phyloP scores from a whole-genome alignment of 352 stramenopile genomes.

The Aphanomyces cochlioides region DNA sequence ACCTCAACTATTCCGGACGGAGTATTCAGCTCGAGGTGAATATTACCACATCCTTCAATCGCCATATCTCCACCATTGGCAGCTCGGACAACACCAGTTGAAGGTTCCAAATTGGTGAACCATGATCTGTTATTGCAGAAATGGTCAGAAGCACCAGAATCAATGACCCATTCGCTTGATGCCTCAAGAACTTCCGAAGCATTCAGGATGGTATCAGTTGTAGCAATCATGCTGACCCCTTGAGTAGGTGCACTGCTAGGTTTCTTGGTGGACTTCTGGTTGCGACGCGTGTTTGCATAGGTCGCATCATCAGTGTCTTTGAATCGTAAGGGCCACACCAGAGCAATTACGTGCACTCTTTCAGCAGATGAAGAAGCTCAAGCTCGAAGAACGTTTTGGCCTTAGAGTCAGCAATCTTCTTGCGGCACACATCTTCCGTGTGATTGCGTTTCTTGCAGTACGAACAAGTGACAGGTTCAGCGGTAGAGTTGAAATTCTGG shows the following conservation, averaged over 20 bases:
- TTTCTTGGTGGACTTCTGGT: neutral
- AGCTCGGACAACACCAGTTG: neutral
- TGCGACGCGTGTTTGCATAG: neutral
- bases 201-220: neutral
- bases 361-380: too few species aligned
- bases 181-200: too few species aligned
- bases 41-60: conserved; percentile 1
- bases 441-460: conserved; percentile 1
- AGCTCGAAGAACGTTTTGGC: too few species aligned
- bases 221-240: neutral
- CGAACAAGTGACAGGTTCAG: neutral
- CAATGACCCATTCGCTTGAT: neutral
- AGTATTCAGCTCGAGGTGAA: neutral
- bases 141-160: conserved; percentile 6
- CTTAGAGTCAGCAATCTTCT: neutral
- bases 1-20: neutral
- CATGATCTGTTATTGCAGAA: neutral
- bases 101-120: neutral
- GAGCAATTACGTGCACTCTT: too few species aligned
- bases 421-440: neutral
- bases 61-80: neutral
- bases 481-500: neutral
- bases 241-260: neutral
- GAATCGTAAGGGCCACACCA: too few species aligned
- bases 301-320: neutral